Base-by-base conservation (phyloP, 352 stramenopile genomes). In the Phytophthora quininea region DNA sequence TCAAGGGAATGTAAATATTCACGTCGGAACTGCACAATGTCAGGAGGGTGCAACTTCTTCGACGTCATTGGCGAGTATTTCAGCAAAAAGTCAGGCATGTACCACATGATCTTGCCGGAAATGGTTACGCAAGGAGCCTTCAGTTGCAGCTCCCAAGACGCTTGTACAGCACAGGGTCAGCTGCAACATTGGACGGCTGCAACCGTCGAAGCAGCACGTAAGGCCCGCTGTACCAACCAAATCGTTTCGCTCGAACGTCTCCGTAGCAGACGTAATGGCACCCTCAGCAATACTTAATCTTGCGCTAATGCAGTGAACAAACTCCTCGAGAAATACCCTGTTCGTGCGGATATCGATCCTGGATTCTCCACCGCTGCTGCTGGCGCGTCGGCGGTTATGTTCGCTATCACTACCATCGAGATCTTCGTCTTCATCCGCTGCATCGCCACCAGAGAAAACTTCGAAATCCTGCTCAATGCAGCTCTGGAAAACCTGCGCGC, bases 391-490 rank as follows among this genome's bases (percentile, higher is more conserved):
- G 4, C 43, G 67, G 10, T 66, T 73, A 64, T 69, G 77, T 51
- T 89, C 74, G 32, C 70, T 79, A 38, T 92, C 82, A n/a, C 80
- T 83, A 37, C 73, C 73, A 53, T 85, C 70, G 9, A 77, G 71
- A 45, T 90, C 73, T 8, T 92, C 84, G n/a, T 88, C 77, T n/a
- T 85, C 80, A 1, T 92, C 84, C 1, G 67, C 76, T 2, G 82
- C 40, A 11, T 93, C 84, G 14, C 84, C 79, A 1, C 72, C 83
- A 35, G 79, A 84, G 52, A 93, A 93, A 1, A 82, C 76, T 67
- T 96, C 87, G 74, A 97, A 97, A 51, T 97, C 86, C 62, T 96
- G 89, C 55, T 97, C 88, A 46, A 97, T 91, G 51, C 88, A 96
- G 8, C 79, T 91, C 58, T 95, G 83, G 54, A 97, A 97, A 5